A percentile compares a stretch with the other conserved stretches of the same genome.
These are phyloP conservation scores for Clarireedia hainanense DNA, from an alignment of 2,329 filamentous ascomycete genomes.

Conservation along the genomic window DNA sequence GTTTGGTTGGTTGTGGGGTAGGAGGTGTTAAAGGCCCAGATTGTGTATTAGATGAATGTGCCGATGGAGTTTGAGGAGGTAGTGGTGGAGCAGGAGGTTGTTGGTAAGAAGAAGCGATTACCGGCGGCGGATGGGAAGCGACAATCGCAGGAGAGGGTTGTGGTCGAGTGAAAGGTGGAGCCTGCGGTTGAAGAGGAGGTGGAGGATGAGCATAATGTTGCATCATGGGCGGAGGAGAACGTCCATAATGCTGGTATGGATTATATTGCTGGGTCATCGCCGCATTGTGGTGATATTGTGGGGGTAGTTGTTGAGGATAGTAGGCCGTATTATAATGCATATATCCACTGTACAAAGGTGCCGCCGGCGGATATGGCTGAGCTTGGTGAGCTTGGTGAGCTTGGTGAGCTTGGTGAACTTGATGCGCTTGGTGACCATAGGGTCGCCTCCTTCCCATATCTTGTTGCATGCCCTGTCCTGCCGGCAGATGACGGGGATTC, in stretches of 20 bases:
- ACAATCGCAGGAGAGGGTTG: constrained; percentile 46
- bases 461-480: constrained; percentile 51
- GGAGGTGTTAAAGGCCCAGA: constrained; percentile 37
- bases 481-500: constrained; percentile 69
- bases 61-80: constrained; percentile 35
- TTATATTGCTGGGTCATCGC: constrained; percentile 41
- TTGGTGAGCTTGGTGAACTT: no score
- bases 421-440: constrained; percentile 30
- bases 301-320: constrained; percentile 49
- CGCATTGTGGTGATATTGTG: constrained; percentile 51
- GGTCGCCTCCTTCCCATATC: constrained; percentile 28
- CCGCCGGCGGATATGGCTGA: constrained; percentile 34
- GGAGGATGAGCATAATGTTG: constrained; percentile 43
- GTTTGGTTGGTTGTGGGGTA: constrained; percentile 32
- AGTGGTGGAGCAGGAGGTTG: constrained; percentile 34
- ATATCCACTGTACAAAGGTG: constrained; percentile 43
- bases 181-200: constrained; percentile 19
- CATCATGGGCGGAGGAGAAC: constrained; percentile 42
- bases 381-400: constrained; percentile 32
- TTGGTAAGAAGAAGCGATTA: constrained; percentile 35
- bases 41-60: constrained; percentile 23
- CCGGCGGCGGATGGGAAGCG: constrained; percentile 49
- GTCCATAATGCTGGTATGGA: constrained; percentile 36
- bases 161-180: constrained; percentile 37
- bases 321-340: constrained; percentile 43